Base-by-base conservation (phyloP, 2,329 filamentous ascomycete species). In the Neurospora sp. region DNA sequence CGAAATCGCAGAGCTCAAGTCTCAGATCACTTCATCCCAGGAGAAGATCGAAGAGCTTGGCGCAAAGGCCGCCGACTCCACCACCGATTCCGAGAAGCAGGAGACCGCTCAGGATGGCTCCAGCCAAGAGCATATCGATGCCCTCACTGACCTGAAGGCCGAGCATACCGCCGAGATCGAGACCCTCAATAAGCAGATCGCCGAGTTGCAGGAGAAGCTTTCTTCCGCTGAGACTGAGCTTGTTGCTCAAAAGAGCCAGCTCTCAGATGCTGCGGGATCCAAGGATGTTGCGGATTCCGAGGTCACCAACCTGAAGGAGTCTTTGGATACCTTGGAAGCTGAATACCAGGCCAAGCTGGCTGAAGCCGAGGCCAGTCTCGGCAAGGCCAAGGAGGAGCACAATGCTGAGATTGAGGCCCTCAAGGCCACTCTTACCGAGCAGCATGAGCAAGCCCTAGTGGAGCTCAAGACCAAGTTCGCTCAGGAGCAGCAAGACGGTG, bases 1-100 rank as follows among this genome's bases (percentile, higher is more conserved):
- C 7, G 85, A 89, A 75, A 85, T 90, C 10, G 82, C 85, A 69
- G 79, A 84, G 13, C 82, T 90, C 38, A 87, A 86, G 77, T 80
- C 82, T 6, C 84, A 90, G 74, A 83, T 90, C 67, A 79, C 83
- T 70, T 79, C 83, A 9, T 87, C 86, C 0, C 81, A 89, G 75
- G 84, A 84, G 68, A 89, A 85, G 75, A 82, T 90, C 69, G 76
- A 82, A 2, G 83, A 86, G 73, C 81, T 90, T 23, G 83, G 82
- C 69, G 83, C 85, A 67, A 83, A 87, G 78, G 79, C 85, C 6
- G 66, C 68, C 43, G 71, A 52, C 39, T 80, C 82, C 74, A 79
- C 81, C 66, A 82, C 81, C 46, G 77, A 77, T 19, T 75, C 79
- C 10, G 77, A 78, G 19, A 76, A 79, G 23, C 73, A 80, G 13